Evolutionary conservation across 1,139 yeast species (phyloP).

Genomic region (Yamadazyma atmosphaerica): DNA sequence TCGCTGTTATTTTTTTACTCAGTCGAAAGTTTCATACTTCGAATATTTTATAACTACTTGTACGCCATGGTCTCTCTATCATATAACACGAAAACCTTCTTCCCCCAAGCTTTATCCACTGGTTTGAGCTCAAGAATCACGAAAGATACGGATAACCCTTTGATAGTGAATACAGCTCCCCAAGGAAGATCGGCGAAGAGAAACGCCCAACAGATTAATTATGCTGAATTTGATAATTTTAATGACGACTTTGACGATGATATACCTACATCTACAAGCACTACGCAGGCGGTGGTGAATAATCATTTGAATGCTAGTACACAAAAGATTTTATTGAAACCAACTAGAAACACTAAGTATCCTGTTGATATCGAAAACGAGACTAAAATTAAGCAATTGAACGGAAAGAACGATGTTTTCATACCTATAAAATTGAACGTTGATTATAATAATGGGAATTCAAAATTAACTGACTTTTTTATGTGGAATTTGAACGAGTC

Average conservation of each 20-base stretch:
- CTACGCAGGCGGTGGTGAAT: conserved; percentile 20
- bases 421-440: conserved; percentile 80
- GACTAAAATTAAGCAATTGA: conserved; percentile 26
- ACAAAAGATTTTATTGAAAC: conserved; percentile 32
- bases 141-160: conserved; percentile 58
- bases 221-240: conserved; percentile 68
- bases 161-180: conserved; percentile 67
- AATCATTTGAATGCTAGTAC: conserved; percentile 27
- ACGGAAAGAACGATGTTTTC: conserved; percentile 42
- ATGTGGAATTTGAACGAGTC: conserved; percentile 89
- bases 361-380: conserved; percentile 27
- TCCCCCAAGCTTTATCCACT: conserved; percentile 76
- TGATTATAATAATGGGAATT: conserved; percentile 62
- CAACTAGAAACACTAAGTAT: conserved; percentile 34
- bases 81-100: conserved; percentile 23
- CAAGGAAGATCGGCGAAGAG: conserved; percentile 79
- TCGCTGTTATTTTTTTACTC: neutral
- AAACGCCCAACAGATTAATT: conserved; percentile 69
- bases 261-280: conserved; percentile 23
- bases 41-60: neutral
- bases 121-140: conserved; percentile 67
- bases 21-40: neutral
- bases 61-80: conserved; percentile 1
- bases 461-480: conserved; percentile 73
- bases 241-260: conserved; percentile 71